Evolutionary conservation across 352 stramenopile genomes (phyloP), one percentile per base, ranked within the genome.

Genomic region (Pythium insidiosum): DNA sequence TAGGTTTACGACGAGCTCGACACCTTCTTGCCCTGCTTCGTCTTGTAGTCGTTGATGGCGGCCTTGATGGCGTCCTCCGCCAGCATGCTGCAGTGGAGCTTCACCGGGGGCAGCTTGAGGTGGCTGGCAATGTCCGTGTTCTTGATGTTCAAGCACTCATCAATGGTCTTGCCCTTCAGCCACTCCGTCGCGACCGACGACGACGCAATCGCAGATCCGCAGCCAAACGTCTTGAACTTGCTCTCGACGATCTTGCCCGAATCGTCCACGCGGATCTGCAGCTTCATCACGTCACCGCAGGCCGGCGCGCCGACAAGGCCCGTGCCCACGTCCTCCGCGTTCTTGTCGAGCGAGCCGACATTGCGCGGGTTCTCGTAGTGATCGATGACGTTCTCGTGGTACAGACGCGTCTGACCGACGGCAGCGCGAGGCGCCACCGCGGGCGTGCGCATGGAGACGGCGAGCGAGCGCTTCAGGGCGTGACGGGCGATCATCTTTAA

Each of bases 201-300:
- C 33, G 77, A 95, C 23, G 96, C 96, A 71, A 99, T 99, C 44
- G 97, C 96, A 40, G 90, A 98, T 40, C 97, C 97, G 61, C 97
- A 99, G 43, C 97, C 97, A 64, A 99, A 99, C 12, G 97, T 99
- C 75, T 99, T 99, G 64, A 99, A 99, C 73, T 99, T 99, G 1
- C 88, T 96, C 61, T 99, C 94, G 25, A 94, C 78, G 59, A 99
- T 98, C 38, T 80, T 97, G 22, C 92, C 95, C 63, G 97, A 64
- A 49, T 97, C 92, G 53, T 98, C 94, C 30, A 98, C 94, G 57
- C 95, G 76, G 45, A 98, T 95, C 75, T 98, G 88, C 33, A 98
- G 75, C 78, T 99, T 99, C 97, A 99, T 99, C 23, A 99, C 97
- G 72, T 99, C 97, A 29, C 97, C 97, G 56, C 97, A 99, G 5